Evolutionary conservation across 441 rosid genomes (phyloP).

Genomic region (Lepidium campestre): DNA sequence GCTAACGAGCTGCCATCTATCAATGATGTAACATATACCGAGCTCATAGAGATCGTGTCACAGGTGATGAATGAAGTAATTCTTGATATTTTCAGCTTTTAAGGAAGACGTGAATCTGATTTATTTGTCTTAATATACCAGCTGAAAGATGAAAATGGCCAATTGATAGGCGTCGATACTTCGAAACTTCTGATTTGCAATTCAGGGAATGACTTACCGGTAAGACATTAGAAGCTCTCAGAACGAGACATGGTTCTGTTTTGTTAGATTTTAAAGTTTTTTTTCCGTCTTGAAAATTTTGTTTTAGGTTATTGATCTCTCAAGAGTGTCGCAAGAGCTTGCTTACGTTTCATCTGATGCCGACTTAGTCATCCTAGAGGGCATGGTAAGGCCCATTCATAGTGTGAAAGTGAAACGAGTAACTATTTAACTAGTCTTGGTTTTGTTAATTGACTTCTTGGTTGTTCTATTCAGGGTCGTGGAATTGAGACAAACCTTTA

Average conservation of each 20-base stretch:
- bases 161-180: constrained; percentile 66
- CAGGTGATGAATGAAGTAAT: constrained; percentile 45
- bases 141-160: constrained; percentile 84
- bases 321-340: constrained; percentile 79
- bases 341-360: constrained; percentile 76
- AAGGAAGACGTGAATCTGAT: constrained; percentile 29
- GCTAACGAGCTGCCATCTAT: constrained; percentile 93
- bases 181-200: constrained; percentile 78
- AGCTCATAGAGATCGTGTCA: constrained; percentile 65
- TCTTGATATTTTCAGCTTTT: neutral
- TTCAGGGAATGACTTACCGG: constrained; percentile 96
- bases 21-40: constrained; percentile 84
- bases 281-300: neutral
- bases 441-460: constrained; percentile 3
- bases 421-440: neutral
- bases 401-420: neutral
- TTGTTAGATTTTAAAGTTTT: neutral
- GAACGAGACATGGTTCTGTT: neutral
- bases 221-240: constrained; percentile 29
- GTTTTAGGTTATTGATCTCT: constrained; percentile 85
- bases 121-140: constrained; percentile 27
- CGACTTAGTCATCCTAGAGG: constrained; percentile 90
- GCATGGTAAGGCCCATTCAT: constrained; percentile 54
- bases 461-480: constrained; percentile 64
- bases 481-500: constrained; percentile 96